Evolutionary conservation across 1,284 basidiomycete genomes (phyloP), one percentile per base, ranked within the genome.

Genomic region (Athelia sp.): DNA sequence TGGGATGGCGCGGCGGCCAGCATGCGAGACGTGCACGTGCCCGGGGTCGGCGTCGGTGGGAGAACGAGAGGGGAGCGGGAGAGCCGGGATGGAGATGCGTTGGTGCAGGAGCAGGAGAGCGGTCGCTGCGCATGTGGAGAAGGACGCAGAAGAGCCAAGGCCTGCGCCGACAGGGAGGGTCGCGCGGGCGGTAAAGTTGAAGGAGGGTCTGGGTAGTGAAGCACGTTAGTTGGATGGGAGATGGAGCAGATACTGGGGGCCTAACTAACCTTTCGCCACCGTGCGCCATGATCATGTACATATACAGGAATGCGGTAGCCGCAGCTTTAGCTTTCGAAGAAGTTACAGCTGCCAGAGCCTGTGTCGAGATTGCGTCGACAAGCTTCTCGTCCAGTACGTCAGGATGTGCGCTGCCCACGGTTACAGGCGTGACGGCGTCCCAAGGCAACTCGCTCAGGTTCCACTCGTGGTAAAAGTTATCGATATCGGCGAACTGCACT

Each of bases 91-190:
- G 35, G 62, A 66, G 56, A 90, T 79, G 52, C 82, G 82, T 46
- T 73, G 71, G 61, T 81, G 76, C 4, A 84, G 70, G n/a, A 95
- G 75, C 43, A 98, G 80, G 43, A 98, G 74, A 3, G 92, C 74
- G 0, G 90, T 85, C 3, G 93, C 85, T 36, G 91, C 74, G 64
- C 94, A 97, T 14, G 87, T 82, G 3, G 93, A 96, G 71, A 90
- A 97, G 6, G 97, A 94, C 1, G 97, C 97, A 19, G 93, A 98
- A 14, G 96, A 98, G 24, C 97, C 97, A 43, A 99, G 84, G 36
- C 97, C 97, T 8, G 97, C 97, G n/a, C 93, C 90, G 54, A 99
- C 89, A n/a, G 97, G 97, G 10, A 99, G 79, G n/a, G 93, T 90
- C 35, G 94, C 89, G 45, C 96, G 92, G 36, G 88, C 79, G 26